Conservation (phyloP, 306 rosid genomes). For the Dalbergia cultrata region DNA sequence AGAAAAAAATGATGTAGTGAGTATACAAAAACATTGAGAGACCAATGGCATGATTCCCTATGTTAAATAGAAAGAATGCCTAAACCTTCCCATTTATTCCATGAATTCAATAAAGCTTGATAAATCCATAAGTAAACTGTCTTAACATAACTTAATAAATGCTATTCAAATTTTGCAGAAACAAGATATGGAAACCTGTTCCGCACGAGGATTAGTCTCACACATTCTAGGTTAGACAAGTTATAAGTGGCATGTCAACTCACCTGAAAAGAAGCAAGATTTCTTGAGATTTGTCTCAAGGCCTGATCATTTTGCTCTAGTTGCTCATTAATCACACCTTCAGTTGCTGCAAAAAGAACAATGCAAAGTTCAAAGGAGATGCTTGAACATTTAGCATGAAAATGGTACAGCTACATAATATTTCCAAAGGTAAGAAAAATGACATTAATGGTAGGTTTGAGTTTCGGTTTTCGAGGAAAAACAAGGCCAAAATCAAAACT, state of each 20-base stretch:
- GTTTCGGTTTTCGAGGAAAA: no score
- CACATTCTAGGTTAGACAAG: not conserved
- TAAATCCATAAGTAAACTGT: not conserved
- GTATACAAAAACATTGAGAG: not conserved
- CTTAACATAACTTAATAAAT: no score
- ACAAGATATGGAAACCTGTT: no score
- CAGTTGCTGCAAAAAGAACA: conserved; percentile 43
- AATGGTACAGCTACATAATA: not conserved
- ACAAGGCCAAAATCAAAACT: no score
- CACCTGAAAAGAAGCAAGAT: conserved; percentile 41
- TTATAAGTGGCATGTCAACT: not conserved
- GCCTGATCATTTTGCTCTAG: conserved; percentile 42
- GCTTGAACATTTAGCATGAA: not conserved
- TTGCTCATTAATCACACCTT: not conserved
- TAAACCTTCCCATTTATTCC: not conserved
- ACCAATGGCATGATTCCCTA: no score
- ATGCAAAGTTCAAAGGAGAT: conserved; percentile 14
- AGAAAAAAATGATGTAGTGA: not conserved
- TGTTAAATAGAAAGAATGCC: no score
- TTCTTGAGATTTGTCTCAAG: conserved; percentile 43
- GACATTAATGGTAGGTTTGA: no score
- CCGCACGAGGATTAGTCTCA: not conserved
- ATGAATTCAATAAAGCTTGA: conserved; percentile 1
- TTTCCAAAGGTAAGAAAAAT: not conserved
- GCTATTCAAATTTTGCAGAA: no score